A percentile compares a stretch with the other conserved stretches of the same genome.
phyloP scores from a whole-genome alignment of 2,329 filamentous ascomycete species.

The Scopulariopsis brevicaulis region DNA sequence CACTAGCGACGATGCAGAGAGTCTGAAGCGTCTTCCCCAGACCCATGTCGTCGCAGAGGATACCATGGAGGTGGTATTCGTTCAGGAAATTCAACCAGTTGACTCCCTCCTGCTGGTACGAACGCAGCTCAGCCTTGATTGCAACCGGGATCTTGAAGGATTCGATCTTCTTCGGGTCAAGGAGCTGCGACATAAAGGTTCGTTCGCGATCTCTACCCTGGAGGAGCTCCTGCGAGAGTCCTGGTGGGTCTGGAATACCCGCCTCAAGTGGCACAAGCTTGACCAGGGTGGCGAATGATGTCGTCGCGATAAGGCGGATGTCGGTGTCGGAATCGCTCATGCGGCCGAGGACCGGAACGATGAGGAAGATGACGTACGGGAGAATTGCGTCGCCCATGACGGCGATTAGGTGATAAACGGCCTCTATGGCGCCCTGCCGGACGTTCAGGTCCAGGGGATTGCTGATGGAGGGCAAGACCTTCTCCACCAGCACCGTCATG shows the following conservation, averaged over 20 bases:
- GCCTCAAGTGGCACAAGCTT: constrained; percentile 95
- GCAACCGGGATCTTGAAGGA: constrained; percentile 86
- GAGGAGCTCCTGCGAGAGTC: constrained; percentile 77
- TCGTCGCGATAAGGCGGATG: constrained; percentile 86
- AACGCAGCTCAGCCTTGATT: constrained; percentile 92
- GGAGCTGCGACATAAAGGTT: constrained; percentile 91
- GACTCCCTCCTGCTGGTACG: constrained; percentile 96
- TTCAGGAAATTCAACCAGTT: constrained; percentile 99
- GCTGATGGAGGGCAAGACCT: constrained; percentile 82
- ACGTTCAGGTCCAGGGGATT: constrained; percentile 81
- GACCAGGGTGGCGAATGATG: constrained; percentile 91
- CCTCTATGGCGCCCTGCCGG: constrained; percentile 89
- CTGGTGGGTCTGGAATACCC: constrained; percentile 91
- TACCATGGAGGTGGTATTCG: constrained; percentile 93
- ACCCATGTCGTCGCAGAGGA: constrained; percentile 98
- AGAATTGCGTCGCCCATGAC: constrained; percentile 96
- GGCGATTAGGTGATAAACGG: constrained; percentile 91
- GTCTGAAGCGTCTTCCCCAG: constrained; percentile 96
- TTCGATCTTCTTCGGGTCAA: constrained; percentile 95
- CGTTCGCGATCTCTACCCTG: constrained; percentile 87
- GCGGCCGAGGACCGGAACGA: constrained; percentile 88
- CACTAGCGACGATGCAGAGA: constrained; percentile 93
- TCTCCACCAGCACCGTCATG: constrained; percentile 92
- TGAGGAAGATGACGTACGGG: constrained; percentile 97
- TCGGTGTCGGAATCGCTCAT: constrained; percentile 99